A percentile compares a stretch with the other conserved stretches of the same genome.
These are phyloP conservation scores for Aspergillus floridensis DNA, from an alignment of 2,329 filamentous ascomycete genomes.

Conservation along the genomic window DNA sequence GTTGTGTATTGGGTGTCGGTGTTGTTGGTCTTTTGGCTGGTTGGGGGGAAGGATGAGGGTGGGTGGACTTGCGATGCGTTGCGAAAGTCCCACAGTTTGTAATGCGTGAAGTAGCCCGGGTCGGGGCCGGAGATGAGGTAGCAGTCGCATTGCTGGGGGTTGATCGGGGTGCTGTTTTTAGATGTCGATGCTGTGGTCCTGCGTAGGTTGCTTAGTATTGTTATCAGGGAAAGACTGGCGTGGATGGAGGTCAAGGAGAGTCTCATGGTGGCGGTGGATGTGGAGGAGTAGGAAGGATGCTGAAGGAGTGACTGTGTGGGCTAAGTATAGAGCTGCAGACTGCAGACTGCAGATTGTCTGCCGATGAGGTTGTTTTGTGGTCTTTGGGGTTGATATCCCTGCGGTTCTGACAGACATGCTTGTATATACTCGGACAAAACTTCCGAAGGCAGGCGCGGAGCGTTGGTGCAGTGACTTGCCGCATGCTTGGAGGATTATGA, in stretches of 20 bases:
- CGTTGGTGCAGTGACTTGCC: background rate
- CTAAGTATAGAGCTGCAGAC: background rate
- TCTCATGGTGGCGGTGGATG: slow-evolving; percentile 3
- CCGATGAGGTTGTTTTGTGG: no score
- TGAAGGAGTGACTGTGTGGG: background rate
- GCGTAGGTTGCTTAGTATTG: background rate
- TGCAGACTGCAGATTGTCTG: no score
- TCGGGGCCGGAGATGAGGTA: slow-evolving; percentile 45
- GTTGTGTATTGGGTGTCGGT: slow-evolving; percentile 14
- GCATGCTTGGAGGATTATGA: background rate
- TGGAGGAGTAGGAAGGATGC: background rate
- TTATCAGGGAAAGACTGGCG: slow-evolving; percentile 2
- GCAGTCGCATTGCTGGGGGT: slow-evolving; percentile 41
- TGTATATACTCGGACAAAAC: background rate
- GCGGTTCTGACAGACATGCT: no score
- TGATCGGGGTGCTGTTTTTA: background rate
- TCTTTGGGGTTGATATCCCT: background rate
- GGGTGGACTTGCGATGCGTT: slow-evolving; percentile 31
- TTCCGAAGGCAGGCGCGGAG: background rate
- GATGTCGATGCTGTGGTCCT: background rate
- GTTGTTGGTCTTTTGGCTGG: background rate
- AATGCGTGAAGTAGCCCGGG: slow-evolving; percentile 50
- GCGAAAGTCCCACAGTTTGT: slow-evolving; percentile 54
- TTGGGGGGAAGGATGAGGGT: background rate
- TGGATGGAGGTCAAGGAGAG: slow-evolving; percentile 2